A percentile compares a stretch with the other conserved stretches of the same genome.
Conservation (phyloP, 495 filamentous ascomycete genomes). For the Penicillium riverlandense region DNA sequence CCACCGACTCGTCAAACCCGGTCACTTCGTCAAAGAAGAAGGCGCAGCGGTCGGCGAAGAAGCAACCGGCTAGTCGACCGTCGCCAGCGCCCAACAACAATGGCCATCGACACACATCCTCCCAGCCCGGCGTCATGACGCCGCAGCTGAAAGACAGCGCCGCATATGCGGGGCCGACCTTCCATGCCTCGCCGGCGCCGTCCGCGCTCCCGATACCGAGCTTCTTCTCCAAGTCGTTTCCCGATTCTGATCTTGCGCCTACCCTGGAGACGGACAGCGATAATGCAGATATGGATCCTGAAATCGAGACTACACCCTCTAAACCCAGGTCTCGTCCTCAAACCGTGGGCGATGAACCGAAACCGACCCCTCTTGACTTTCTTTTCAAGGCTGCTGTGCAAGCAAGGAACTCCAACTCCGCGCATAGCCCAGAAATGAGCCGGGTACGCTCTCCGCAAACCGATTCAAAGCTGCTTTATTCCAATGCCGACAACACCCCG, state of each 20-base stretch:
- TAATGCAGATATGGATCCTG: conserved; percentile 23
- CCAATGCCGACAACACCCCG: conserved; percentile 28
- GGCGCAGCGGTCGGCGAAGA: conserved; percentile 29
- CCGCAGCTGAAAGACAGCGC: conserved; percentile 40
- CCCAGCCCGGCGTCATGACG: conserved; percentile 32
- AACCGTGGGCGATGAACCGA: conserved; percentile 21
- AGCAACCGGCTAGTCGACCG: conserved; percentile 22
- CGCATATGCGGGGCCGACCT: conserved; percentile 88
- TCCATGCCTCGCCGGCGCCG: conserved; percentile 90
- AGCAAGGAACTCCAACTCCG: conserved; percentile 36
- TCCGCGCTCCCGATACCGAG: conserved; percentile 89
- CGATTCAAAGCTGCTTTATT: conserved; percentile 21
- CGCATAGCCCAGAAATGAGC: conserved; percentile 40
- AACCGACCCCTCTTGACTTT: conserved; percentile 77
- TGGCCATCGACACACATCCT: conserved; percentile 26
- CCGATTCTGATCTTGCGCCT: conserved; percentile 42
- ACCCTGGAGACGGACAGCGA: conserved; percentile 33
- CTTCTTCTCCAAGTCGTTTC: conserved; percentile 78
- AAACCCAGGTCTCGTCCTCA: conserved; percentile 26
- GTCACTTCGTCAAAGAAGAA: conserved; percentile 32
- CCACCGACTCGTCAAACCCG: conserved; percentile 27
- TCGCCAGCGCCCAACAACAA: conserved; percentile 21
- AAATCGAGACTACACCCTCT: conserved; percentile 34
- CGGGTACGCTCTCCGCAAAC: conserved; percentile 28
- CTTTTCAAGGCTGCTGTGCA: conserved; percentile 82